A percentile compares a stretch with the other conserved stretches of the same genome.
Conservation (phyloP, 208 protist genomes). For the Crithidia bombi region DNA sequence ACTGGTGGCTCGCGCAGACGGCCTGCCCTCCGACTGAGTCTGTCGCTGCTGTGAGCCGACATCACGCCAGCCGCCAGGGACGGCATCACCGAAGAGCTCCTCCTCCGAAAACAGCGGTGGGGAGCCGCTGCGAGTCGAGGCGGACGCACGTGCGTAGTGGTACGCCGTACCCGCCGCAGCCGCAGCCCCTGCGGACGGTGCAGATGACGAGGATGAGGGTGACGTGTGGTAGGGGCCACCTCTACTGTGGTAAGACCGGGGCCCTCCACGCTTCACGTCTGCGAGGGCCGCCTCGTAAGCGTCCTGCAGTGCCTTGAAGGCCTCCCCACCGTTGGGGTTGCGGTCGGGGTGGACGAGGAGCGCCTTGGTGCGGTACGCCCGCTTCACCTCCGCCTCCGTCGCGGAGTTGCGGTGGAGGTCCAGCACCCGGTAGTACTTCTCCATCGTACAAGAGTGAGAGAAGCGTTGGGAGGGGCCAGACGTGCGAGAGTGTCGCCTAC, state of each 20-base stretch:
- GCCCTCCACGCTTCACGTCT: conserved; percentile 42
- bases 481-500: too few species aligned
- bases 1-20: neutral
- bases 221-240: neutral
- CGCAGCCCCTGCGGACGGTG: neutral
- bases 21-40: neutral
- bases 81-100: conserved; percentile 60
- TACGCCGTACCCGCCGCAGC: conserved; percentile 30
- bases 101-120: conserved; percentile 54
- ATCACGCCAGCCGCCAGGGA: conserved; percentile 47
- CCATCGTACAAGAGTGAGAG: conserved; percentile 9
- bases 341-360: conserved; percentile 94
- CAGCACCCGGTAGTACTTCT: conserved; percentile 53
- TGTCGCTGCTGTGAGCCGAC: conserved; percentile 20
- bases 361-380: conserved; percentile 92
- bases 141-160: conserved; percentile 32
- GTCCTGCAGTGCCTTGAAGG: conserved; percentile 85
- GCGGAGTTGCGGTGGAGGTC: conserved; percentile 75
- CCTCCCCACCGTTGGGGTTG: conserved; percentile 82
- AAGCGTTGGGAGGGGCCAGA: too few species aligned
- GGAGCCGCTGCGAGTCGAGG: conserved; percentile 6
- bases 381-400: conserved; percentile 80
- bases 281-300: conserved; percentile 96
- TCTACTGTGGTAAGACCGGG: neutral
- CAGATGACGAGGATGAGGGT: neutral